These are phyloP conservation scores for Quercus engelmannii DNA, from an alignment of 306 rosid genomes.

Conservation along the genomic window DNA sequence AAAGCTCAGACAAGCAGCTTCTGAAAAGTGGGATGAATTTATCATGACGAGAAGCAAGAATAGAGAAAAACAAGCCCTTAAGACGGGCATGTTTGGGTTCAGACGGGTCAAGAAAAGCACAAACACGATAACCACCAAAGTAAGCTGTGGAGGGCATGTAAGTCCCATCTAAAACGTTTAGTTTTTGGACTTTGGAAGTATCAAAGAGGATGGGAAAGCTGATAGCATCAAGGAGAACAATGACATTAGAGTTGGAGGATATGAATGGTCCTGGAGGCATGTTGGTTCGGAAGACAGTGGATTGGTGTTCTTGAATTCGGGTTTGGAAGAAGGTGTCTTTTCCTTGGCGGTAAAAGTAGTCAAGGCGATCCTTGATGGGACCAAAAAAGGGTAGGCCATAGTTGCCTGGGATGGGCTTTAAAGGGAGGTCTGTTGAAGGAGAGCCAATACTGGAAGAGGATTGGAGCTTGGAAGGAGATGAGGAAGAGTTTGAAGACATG, in stretches of 20 bases:
- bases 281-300: slow-evolving; percentile 71
- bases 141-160: slow-evolving; percentile 69
- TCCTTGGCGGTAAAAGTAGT: slow-evolving; percentile 72
- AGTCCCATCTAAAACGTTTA: slow-evolving; percentile 68
- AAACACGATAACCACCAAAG: slow-evolving; percentile 68
- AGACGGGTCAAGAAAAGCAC: slow-evolving; percentile 57
- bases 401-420: slow-evolving; percentile 59
- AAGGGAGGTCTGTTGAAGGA: slow-evolving; percentile 23
- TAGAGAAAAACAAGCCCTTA: slow-evolving; percentile 37
- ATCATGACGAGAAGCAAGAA: slow-evolving; percentile 31
- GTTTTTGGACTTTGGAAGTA: slow-evolving; percentile 50
- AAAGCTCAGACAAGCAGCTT: slow-evolving; percentile 14
- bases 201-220: slow-evolving; percentile 66
- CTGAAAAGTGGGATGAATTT: slow-evolving; percentile 51
- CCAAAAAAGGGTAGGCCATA: slow-evolving; percentile 62
- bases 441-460: too few relatives aligned
- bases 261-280: slow-evolving; percentile 81
- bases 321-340: slow-evolving; percentile 48
- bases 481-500: background rate
- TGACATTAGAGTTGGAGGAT: slow-evolving; percentile 45
- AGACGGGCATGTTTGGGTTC: slow-evolving; percentile 49
- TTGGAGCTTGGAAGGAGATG: too few relatives aligned
- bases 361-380: slow-evolving; percentile 45
- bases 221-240: slow-evolving; percentile 54
- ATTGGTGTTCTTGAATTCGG: slow-evolving; percentile 30